Evolutionary conservation across 1,139 yeast species (phyloP).

Genomic region (Schwanniomyces etchellsii): DNA sequence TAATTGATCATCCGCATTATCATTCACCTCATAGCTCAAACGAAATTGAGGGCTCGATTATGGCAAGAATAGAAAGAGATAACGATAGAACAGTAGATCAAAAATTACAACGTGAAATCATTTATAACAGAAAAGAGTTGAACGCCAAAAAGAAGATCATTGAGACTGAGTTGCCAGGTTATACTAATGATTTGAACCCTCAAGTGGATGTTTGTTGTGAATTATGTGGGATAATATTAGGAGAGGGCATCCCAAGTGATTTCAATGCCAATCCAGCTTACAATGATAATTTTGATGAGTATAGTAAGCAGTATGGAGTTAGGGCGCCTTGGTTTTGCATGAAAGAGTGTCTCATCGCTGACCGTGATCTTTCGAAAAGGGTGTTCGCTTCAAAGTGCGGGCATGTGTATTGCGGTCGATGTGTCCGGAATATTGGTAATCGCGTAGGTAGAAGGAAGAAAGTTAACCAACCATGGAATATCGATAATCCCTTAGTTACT

Average conservation of each 20-base stretch:
- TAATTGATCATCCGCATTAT: conserved; percentile 2
- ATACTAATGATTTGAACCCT: conserved; percentile 33
- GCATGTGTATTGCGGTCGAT: conserved; percentile 82
- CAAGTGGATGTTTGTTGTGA: conserved; percentile 47
- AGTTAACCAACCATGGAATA: conserved; percentile 16
- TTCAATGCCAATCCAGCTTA: conserved; percentile 32
- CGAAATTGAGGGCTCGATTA: conserved; percentile 25
- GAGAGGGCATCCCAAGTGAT: conserved; percentile 61
- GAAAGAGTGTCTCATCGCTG: conserved; percentile 45
- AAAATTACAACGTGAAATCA: conserved; percentile 26
- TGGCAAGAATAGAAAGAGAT: conserved; percentile 39
- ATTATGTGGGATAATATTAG: conserved; percentile 64
- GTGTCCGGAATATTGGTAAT: conserved; percentile 57
- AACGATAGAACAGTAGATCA: conserved; percentile 32
- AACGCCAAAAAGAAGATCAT: conserved; percentile 24
- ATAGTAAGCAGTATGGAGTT: conserved; percentile 26
- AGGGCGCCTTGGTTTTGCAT: conserved; percentile 65
- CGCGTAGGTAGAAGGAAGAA: conserved; percentile 21
- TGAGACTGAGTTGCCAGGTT: conserved; percentile 18
- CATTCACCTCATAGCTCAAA: conserved; percentile 4
- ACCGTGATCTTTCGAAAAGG: conserved; percentile 58
- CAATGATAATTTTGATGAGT: conserved; percentile 19
- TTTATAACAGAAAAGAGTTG: conserved; percentile 23
- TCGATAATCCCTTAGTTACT: conserved; percentile 39
- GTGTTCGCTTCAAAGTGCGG: conserved; percentile 74